Percentiles rank a stretch among this genome's conserved stretches.
Conservation (phyloP, 2,329 filamentous ascomycete genomes). For the Paraphaeosphaeria sporulosa region DNA sequence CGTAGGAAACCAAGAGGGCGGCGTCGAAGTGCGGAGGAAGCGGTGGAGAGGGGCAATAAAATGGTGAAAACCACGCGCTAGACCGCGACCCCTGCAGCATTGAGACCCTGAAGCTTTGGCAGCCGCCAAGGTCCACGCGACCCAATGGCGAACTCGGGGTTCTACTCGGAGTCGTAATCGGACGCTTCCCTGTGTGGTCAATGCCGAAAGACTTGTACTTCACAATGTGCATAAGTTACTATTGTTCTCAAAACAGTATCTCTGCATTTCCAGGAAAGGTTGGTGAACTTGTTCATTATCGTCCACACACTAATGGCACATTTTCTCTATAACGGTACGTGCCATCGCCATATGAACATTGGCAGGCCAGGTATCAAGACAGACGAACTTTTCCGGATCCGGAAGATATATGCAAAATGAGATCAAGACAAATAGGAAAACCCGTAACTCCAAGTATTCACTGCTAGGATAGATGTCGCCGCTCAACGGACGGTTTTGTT, state of each 20-base stretch:
- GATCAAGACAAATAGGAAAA: constrained; percentile 22
- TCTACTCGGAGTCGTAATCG: background rate
- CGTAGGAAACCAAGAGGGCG: background rate
- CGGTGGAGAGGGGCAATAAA: constrained; percentile 8
- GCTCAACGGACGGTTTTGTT: constrained; percentile 48
- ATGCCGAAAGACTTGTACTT: background rate
- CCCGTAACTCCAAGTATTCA: constrained; percentile 30
- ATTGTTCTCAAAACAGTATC: background rate
- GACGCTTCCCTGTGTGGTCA: background rate
- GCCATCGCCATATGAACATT: constrained; percentile 20
- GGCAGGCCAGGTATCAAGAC: constrained; percentile 42
- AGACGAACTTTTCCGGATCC: constrained; percentile 44
- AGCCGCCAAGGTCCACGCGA: background rate
- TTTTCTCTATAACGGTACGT: constrained; percentile 17
- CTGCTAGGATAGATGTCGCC: constrained; percentile 18
- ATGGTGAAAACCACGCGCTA: constrained; percentile 14
- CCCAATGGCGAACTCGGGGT: background rate
- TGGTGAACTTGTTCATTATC: constrained; percentile 10
- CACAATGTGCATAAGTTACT: background rate
- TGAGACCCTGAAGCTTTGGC: constrained; percentile 13
- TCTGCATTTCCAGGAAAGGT: background rate
- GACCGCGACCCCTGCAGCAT: constrained; percentile 7
- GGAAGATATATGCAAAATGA: constrained; percentile 34
- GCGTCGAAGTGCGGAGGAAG: constrained; percentile 5
- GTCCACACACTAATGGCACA: constrained; percentile 15